Evolutionary conservation across 139 green algal genomes (phyloP).

Genomic region (Mychonastes homosphaera): DNA sequence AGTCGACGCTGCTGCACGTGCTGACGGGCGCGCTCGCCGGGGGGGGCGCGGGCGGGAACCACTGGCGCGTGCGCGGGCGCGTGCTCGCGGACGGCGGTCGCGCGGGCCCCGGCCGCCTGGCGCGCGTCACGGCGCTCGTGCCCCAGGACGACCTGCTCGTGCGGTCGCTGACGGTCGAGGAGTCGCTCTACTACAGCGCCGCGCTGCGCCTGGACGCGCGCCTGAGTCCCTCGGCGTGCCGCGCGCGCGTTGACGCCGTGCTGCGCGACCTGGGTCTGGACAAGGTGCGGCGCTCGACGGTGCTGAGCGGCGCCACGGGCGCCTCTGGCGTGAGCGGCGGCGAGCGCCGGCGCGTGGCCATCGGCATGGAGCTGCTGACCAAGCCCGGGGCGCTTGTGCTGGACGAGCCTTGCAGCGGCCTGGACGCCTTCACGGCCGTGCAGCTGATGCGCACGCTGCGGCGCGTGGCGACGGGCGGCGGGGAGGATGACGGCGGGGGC

Average conservation of each 20-base stretch:
- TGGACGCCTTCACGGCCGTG: slow-evolving; percentile 57
- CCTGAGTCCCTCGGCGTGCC: slow-evolving; percentile 3
- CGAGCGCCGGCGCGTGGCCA: slow-evolving; percentile 51
- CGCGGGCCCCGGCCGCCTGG: background rate
- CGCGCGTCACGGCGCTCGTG: slow-evolving; percentile 46
- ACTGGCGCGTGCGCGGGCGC: slow-evolving; percentile 16
- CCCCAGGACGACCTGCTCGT: slow-evolving; percentile 60
- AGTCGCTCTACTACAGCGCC: slow-evolving; percentile 38
- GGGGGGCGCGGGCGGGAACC: slow-evolving; percentile 1
- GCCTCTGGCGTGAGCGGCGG: slow-evolving; percentile 43
- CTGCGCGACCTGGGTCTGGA: slow-evolving; percentile 32
- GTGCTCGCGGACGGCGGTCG: slow-evolving; percentile 7
- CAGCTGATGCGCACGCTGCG: slow-evolving; percentile 39
- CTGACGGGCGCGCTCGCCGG: slow-evolving; percentile 28
- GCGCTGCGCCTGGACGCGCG: slow-evolving; percentile 16
- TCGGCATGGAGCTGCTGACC: slow-evolving; percentile 68
- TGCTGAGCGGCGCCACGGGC: slow-evolving; percentile 29
- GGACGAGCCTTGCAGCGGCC: slow-evolving; percentile 59
- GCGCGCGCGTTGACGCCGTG: slow-evolving; percentile 19
- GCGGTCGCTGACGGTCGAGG: slow-evolving; percentile 57
- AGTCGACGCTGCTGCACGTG: slow-evolving; percentile 59
- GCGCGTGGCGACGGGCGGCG: slow-evolving; percentile 5
- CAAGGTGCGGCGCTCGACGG: slow-evolving; percentile 24
- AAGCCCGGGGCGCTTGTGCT: slow-evolving; percentile 36
- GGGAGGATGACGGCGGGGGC: background rate